These are phyloP conservation scores for Pittosporum tobira DNA, from an alignment of 129 eudicot genomes.

Conservation along the genomic window DNA sequence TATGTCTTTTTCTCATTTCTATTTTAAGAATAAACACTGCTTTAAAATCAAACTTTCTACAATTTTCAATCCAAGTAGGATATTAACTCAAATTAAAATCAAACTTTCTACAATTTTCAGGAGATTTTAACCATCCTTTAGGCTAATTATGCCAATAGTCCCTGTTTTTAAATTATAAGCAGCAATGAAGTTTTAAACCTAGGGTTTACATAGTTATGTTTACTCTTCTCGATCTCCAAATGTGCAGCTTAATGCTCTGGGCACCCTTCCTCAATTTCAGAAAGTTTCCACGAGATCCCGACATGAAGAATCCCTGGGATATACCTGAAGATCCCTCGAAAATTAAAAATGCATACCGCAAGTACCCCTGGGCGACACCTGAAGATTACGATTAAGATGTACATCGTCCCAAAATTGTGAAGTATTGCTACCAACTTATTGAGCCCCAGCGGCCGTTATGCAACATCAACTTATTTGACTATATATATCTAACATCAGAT, in stretches of 20 bases:
- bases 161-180: too few relatives aligned
- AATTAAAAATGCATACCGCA: slow-evolving; percentile 39
- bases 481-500: too few relatives aligned
- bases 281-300: slow-evolving; percentile 82
- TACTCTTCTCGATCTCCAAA: neutral
- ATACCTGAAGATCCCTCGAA: slow-evolving; percentile 58
- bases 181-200: too few relatives aligned
- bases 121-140: too few relatives aligned
- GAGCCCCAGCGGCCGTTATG: neutral
- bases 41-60: too few relatives aligned
- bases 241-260: slow-evolving; percentile 70
- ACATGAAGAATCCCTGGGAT: slow-evolving; percentile 89
- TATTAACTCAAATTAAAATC: too few relatives aligned
- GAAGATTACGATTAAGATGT: slow-evolving; percentile 59
- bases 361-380: slow-evolving; percentile 74
- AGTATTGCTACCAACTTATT: too few relatives aligned
- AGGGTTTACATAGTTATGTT: neutral
- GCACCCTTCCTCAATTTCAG: slow-evolving; percentile 93
- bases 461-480: neutral
- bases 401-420: slow-evolving; percentile 10
- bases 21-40: too few relatives aligned
- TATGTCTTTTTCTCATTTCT: neutral
- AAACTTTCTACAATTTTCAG: too few relatives aligned
- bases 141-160: too few relatives aligned
- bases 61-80: too few relatives aligned